These are phyloP conservation scores for Tritrichomonas foetus DNA, from an alignment of 208 protist species.

Conservation along the genomic window DNA sequence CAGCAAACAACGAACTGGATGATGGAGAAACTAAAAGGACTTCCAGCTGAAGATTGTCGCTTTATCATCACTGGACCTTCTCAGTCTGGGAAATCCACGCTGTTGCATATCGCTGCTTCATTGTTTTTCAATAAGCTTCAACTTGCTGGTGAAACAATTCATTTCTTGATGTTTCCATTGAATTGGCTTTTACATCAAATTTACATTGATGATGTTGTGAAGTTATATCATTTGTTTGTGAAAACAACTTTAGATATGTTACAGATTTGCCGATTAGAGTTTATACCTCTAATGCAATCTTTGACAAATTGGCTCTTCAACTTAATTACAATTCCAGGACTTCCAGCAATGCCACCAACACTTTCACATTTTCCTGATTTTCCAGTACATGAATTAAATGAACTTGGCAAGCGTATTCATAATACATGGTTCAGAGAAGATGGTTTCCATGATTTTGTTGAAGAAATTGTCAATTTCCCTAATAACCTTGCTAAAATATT, in stretches of 20 bases:
- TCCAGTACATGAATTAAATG: background rate
- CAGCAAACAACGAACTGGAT: background rate
- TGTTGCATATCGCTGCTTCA: background rate
- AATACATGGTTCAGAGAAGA: background rate
- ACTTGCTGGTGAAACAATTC: background rate
- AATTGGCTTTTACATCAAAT: constrained; percentile 26
- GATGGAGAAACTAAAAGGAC: background rate
- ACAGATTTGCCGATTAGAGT: background rate
- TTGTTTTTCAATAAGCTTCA: background rate
- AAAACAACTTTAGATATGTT: background rate
- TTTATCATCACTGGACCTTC: background rate
- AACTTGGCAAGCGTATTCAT: background rate
- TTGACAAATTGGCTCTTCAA: background rate
- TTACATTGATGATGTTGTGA: constrained; percentile 7
- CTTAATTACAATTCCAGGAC: background rate
- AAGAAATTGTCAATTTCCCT: background rate
- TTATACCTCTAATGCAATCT: background rate
- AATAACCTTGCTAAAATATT: background rate
- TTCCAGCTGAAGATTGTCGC: background rate
- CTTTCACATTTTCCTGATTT: background rate
- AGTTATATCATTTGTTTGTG: background rate
- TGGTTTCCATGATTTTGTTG: background rate
- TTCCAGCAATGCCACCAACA: background rate
- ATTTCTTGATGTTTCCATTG: constrained; percentile 5
- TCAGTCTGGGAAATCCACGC: background rate